Evolutionary conservation across 2,329 filamentous ascomycete genomes (phyloP), one percentile per base, ranked within the genome.

Genomic region (Clarireedia monteithiana): DNA sequence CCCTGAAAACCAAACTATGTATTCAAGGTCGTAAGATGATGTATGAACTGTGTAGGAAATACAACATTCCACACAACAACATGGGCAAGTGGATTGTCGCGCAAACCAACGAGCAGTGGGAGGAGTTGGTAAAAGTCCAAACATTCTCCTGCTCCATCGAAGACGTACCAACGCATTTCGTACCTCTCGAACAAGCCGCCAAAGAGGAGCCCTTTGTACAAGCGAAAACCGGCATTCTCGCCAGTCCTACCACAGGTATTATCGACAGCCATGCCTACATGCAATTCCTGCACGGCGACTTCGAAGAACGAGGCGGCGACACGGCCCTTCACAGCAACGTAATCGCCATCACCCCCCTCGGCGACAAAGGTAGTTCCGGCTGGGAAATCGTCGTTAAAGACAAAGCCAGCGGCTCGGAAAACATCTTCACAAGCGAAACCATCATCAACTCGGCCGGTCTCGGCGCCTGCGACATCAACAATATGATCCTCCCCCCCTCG

Each of bases 21-120:
- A 77, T 96, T 61, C 75, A 77, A 34, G 94, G 94, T 58, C 85
- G 85, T 63, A 69, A 85, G 34, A 76, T 90, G 69, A 76, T 97
- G 58, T 99, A 99, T 72, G 78, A 76, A 4, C 81, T 95, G 44
- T 96, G 92, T 74, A 72, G 74, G 5, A 74, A 74, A 56, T 75
- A 88, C 65, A 71, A 72, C 56, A 86, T 99, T 50, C 82, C 83
- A 0, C 81, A 94, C 72, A 78, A 78, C 53, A 86, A 86, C 68
- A 88, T 84, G 24, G 91, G 91, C 58, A 97, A 96, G 75, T 96
- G 92, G 91, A 88, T 97, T 65, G 88, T 97, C 1, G 92, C 92
- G 0, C 94, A 97, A 74, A 86, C 84, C 52, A 77, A 77, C 1
- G 74, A 73, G 48, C 89, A 97, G 59, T 63, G 56, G 50, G 63